Evolutionary conservation across 2,329 filamentous ascomycete species (phyloP), one percentile per base, ranked within the genome.

Genomic region (Metarhizium guizhouense): DNA sequence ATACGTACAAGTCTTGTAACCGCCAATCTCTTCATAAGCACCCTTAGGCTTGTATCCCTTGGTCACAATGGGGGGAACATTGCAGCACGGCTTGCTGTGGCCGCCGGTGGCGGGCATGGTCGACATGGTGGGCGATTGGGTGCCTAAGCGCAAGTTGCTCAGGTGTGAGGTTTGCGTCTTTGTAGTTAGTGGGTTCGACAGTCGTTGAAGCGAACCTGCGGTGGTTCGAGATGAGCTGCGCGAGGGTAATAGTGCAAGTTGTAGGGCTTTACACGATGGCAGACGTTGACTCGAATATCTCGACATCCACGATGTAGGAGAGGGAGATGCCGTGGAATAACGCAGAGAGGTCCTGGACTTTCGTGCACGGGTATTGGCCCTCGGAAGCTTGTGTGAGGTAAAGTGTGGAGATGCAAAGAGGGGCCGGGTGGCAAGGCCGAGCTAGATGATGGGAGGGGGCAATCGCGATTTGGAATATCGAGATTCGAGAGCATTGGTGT

Each of bases 11-110:
- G 80, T 81, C 62, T 80, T 83, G 61, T 77, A 72, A 43, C 77
- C 80, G 34, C 75, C 80, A 57, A 84, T 72, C 30, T 76, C 74
- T 59, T 82, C 76, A 58, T 83, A 85, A 53, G 68, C 70, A 56
- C 83, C 83, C 70, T 81, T 81, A 40, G 71, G 66, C 53, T 75
- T 63, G 67, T 85, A 85, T 13, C 74, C 79, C 60, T 77, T 74
- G 6, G 75, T 66, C n/a, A 82, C 70, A 48, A 85, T 75, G 6
- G 82, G 80, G 8, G 83, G 79, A 53, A 83, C 74, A 64, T 79
- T 81, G 67, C 80, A 83, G 73, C 80, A 83, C 63, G 79, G 75
- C 67, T 74, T 71, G 64, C 73, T 79, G 68, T 82, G 79, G 68
- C 78, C 79, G 64, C 75, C 72, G 57, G 75, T 72, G 25, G 77